Conservation (phyloP, 208 protist genomes). For the Plasmodiophora brassicae region DNA sequence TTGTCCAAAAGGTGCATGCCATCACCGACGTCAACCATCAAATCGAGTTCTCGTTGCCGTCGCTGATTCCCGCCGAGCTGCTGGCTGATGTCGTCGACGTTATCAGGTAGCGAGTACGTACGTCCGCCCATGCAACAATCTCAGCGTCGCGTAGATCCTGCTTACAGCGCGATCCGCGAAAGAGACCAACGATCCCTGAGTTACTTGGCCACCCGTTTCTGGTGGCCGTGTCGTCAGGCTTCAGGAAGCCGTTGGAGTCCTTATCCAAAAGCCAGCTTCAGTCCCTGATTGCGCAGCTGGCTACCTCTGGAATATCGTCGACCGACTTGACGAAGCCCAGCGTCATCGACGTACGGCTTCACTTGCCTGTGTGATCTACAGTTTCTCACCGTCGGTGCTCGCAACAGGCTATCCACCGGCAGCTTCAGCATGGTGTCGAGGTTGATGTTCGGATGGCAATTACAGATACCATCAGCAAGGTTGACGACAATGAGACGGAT, state of each 20-base stretch:
- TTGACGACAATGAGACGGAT: no score
- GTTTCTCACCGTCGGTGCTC: not conserved
- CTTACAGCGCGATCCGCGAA: constrained; percentile 43
- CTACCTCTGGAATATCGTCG: not conserved
- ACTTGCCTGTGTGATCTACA: not conserved
- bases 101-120: constrained; percentile 3
- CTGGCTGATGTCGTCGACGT: not conserved
- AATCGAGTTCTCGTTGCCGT: not conserved
- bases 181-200: constrained; percentile 51
- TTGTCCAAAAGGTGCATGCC: constrained; percentile 31
- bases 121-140: not conserved
- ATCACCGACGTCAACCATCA: constrained; percentile 22
- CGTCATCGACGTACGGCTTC: not conserved
- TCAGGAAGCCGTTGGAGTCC: not conserved
- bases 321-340: not conserved
- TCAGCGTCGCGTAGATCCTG: constrained; percentile 21
- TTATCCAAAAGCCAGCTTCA: not conserved
- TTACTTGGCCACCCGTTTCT: constrained; percentile 55
- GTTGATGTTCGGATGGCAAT: not conserved
- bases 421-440: not conserved
- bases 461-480: no score
- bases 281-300: not conserved
- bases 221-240: not conserved
- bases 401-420: not conserved
- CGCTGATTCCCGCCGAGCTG: not conserved